Evolutionary conservation across 345 rosid genomes (phyloP).

Genomic region (Microcos paniculata): DNA sequence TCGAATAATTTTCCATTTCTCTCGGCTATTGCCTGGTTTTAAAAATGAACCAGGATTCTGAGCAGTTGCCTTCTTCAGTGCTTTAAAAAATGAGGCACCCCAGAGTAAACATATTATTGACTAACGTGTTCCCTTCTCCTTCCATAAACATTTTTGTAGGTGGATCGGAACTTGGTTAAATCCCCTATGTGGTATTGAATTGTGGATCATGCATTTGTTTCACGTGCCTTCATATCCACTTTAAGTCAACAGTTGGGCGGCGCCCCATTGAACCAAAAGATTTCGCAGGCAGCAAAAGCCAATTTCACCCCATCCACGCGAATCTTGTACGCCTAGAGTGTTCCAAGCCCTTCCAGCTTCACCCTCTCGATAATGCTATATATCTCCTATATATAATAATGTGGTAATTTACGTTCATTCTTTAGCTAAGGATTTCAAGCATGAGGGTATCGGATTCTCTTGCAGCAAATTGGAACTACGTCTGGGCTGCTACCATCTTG

Average conservation of each 20-base stretch:
- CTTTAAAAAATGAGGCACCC: too few relatives aligned
- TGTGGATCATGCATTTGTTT: neutral
- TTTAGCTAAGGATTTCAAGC: neutral
- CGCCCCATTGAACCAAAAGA: neutral
- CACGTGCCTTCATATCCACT: neutral
- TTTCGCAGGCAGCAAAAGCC: neutral
- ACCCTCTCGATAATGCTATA: neutral
- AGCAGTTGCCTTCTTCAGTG: too few relatives aligned
- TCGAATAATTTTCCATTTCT: neutral
- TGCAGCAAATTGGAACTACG: slow-evolving; percentile 21
- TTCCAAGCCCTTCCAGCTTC: neutral
- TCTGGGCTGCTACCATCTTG: slow-evolving; percentile 18
- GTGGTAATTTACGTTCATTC: neutral
- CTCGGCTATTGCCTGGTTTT: too few relatives aligned
- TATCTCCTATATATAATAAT: neutral
- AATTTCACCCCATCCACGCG: neutral
- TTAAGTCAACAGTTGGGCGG: neutral
- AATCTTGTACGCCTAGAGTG: neutral
- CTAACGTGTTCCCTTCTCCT: neutral
- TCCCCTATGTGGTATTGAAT: neutral
- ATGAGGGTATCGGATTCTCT: slow-evolving; percentile 30
- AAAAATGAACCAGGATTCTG: neutral
- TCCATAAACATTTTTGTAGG: neutral
- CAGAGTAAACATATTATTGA: too few relatives aligned
- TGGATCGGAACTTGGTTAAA: neutral